These are phyloP conservation scores for Byssothecium circinans DNA, from an alignment of 2,329 filamentous ascomycete species.

Conservation along the genomic window DNA sequence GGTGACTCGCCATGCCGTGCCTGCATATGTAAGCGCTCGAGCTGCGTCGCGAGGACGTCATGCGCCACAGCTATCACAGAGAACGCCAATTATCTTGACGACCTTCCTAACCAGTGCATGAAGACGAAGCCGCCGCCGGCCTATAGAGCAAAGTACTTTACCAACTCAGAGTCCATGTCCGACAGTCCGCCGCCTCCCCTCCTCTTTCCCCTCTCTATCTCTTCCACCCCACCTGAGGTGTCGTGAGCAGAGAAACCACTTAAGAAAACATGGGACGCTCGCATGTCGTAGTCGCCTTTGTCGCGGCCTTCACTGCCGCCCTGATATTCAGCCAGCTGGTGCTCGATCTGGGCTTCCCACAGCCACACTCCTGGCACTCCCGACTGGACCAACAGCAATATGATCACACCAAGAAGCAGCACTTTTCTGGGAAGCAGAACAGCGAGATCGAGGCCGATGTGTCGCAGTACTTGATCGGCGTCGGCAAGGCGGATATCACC, in stretches of 20 bases:
- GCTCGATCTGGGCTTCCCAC: conserved; percentile 37
- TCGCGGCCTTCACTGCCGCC: conserved; percentile 36
- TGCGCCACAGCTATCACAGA: neutral
- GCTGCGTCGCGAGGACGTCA: too few species aligned
- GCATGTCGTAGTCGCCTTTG: conserved; percentile 42
- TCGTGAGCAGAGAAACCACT: too few species aligned
- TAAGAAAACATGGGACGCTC: conserved; percentile 44
- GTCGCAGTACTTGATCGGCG: conserved; percentile 63
- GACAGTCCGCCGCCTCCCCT: too few species aligned
- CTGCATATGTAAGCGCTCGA: too few species aligned
- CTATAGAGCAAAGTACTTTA: too few species aligned
- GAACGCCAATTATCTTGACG: neutral
- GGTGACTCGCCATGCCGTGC: too few species aligned
- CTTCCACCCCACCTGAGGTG: conserved; percentile 11
- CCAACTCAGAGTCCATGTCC: too few species aligned
- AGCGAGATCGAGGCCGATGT: conserved; percentile 36
- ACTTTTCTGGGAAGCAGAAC: conserved; percentile 33
- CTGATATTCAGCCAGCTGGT: conserved; percentile 42
- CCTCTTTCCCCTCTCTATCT: conserved; percentile 16
- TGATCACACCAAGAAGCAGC: conserved; percentile 26
- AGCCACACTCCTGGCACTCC: conserved; percentile 42
- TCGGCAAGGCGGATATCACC: conserved; percentile 73
- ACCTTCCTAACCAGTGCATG: conserved; percentile 5
- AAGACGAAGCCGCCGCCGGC: too few species aligned
- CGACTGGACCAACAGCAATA: conserved; percentile 25